These are phyloP conservation scores for Bertia moriformis DNA, from an alignment of 2,329 filamentous ascomycete genomes.

Conservation along the genomic window DNA sequence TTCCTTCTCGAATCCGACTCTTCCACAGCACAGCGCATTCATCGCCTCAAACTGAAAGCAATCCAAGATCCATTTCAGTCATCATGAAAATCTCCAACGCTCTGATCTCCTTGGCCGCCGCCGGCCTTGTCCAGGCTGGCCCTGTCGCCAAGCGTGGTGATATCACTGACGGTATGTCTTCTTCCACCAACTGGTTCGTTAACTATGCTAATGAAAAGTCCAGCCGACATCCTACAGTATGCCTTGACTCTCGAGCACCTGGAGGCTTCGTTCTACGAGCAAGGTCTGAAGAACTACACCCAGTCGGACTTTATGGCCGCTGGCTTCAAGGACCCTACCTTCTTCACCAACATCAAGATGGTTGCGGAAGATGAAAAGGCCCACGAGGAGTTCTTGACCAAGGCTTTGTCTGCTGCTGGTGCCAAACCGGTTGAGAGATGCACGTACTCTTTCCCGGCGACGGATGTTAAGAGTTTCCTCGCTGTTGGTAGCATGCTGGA, in stretches of 20 bases:
- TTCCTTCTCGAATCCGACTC: no score
- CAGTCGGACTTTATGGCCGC: background rate
- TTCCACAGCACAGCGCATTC: no score
- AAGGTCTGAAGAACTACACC: background rate
- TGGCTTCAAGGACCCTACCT: background rate
- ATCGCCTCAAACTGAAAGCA: no score
- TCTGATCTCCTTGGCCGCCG: background rate
- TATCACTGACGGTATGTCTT: background rate
- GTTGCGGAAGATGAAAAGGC: background rate
- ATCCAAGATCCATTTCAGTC: no score
- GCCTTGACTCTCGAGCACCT: background rate
- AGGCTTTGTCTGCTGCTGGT: background rate
- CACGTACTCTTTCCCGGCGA: background rate
- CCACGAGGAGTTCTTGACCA: background rate
- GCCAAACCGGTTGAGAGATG: background rate
- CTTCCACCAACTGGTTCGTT: background rate
- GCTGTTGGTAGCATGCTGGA: background rate
- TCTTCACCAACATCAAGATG: background rate
- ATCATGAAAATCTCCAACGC: background rate
- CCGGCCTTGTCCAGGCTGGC: background rate
- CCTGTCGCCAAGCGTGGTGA: background rate
- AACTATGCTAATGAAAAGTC: background rate
- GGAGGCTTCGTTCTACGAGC: background rate
- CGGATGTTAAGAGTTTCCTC: background rate
- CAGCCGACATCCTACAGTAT: background rate